Evolutionary conservation across 2,329 filamentous ascomycete species (phyloP), one percentile per base, ranked within the genome.

Genomic region (Fusarium chlamydosporum): DNA sequence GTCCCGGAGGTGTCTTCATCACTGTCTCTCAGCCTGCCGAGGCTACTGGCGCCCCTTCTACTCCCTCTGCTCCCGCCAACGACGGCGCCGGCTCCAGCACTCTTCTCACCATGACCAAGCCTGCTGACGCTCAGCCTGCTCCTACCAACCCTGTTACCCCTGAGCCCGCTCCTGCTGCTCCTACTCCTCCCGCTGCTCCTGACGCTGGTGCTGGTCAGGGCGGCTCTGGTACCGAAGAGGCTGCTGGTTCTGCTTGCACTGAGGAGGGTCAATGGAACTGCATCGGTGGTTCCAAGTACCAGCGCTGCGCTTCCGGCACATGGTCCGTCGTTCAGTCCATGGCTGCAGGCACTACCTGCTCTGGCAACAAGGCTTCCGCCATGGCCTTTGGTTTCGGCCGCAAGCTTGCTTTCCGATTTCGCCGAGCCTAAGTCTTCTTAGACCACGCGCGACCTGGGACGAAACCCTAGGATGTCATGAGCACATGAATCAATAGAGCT

Each of bases 261-360:
- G 60, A 78, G 6, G 87, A 90, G 71, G 88, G 88, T 20, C 70
- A 76, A 16, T 90, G 86, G 86, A 85, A 87, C 77, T 90, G 88
- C 74, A 78, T 88, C 27, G 80, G 78, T 18, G 87, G 86, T 50
- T 78, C 76, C 26, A 80, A 82, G 50, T 90, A 88, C 82, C 88
- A 90, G 78, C 86, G 87, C 57, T 90, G 88, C 70, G 87, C 86
- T n/a, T 84, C 82, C 15, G 88, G 88, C 7, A 70, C 76, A 55
- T 90, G 88, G 88, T 83, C 84, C 18, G 73, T 70, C 7, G 65
- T 80, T 38, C 80, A 85, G 61, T 71, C 77, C 35, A 82, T 89
- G 82, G 83, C 87, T 2, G 67, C 79, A 2, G 88, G 88, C 37
- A 89, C 85, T 15, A 77, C 78, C 29, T 90, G 88, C 77, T 67